phyloP scores from a whole-genome alignment of 805 yeast genomes.

The Candida caryicola region DNA sequence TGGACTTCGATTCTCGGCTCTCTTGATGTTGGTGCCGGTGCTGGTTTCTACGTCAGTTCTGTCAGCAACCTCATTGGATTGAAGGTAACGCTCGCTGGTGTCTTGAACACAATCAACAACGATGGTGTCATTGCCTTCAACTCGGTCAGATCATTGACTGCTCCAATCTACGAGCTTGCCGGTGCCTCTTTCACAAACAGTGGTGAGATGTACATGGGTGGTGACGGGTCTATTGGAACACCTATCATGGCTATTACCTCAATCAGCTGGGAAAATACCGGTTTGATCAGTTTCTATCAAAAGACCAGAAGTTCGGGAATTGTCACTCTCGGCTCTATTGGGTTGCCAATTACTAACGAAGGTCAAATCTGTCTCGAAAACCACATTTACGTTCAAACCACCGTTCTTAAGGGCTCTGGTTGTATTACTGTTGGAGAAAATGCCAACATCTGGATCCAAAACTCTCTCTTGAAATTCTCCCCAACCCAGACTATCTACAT shows the following conservation, averaged over 20 bases:
- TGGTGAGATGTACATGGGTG: constrained; percentile 10
- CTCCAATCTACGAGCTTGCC: constrained; percentile 9
- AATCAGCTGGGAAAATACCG: constrained; percentile 15
- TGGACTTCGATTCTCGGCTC: constrained; percentile 13
- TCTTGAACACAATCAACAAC: constrained; percentile 15
- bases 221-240: constrained; percentile 9
- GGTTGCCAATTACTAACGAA: constrained; percentile 8
- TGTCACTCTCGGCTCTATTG: constrained; percentile 16
- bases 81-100: constrained; percentile 10
- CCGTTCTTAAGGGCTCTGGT: constrained; percentile 24
- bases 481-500: constrained; percentile 12
- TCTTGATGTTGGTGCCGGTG: constrained; percentile 11
- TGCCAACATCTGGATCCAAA: constrained; percentile 10
- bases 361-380: constrained; percentile 23
- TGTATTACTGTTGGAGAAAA: constrained; percentile 21
- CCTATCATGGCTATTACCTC: constrained; percentile 12
- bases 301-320: constrained; percentile 18
- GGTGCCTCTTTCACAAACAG: constrained; percentile 7
- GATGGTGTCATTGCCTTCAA: constrained; percentile 18
- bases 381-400: constrained; percentile 20
- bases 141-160: constrained; percentile 10
- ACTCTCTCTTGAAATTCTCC: constrained; percentile 6
- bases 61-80: constrained; percentile 6
- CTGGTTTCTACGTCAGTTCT: constrained; percentile 16
- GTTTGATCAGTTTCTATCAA: constrained; percentile 22